phyloP scores from a whole-genome alignment of 2,329 filamentous ascomycete species.

The Fusarium graminum region DNA sequence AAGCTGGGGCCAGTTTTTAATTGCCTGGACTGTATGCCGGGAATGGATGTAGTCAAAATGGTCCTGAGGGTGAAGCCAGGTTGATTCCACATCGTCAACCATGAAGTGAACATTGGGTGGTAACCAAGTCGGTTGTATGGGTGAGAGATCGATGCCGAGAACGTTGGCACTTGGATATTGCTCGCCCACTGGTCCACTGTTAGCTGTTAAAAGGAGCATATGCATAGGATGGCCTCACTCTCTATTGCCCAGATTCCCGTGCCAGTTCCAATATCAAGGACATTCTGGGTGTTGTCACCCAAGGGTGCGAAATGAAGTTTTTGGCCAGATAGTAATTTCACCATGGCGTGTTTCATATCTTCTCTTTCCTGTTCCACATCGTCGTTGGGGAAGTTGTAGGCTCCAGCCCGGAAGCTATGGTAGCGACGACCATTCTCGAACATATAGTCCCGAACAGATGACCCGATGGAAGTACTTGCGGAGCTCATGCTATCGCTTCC shows the following conservation, averaged over 20 bases:
- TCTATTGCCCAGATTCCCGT: conserved; percentile 72
- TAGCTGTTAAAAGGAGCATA: conserved; percentile 9
- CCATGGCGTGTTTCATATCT: conserved; percentile 68
- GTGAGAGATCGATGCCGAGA: conserved; percentile 61
- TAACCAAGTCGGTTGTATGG: conserved; percentile 65
- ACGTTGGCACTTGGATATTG: conserved; percentile 58
- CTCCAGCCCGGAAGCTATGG: conserved; percentile 66
- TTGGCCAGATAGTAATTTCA: conserved; percentile 62
- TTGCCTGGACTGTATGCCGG: conserved; percentile 68
- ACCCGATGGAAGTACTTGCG: conserved; percentile 56
- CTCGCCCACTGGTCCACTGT: conserved; percentile 59
- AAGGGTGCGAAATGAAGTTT: conserved; percentile 67
- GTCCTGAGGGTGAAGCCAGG: conserved; percentile 66
- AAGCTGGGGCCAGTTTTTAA: conserved; percentile 67
- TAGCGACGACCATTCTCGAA: conserved; percentile 71
- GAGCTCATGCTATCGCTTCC: conserved; percentile 55
- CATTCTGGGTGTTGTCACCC: conserved; percentile 60
- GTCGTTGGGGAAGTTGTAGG: conserved; percentile 71
- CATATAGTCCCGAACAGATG: conserved; percentile 63
- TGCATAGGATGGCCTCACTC: conserved; percentile 51
- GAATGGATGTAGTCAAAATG: conserved; percentile 73
- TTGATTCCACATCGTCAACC: conserved; percentile 69
- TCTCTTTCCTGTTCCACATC: conserved; percentile 70
- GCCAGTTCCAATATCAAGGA: conserved; percentile 70
- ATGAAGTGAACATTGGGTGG: conserved; percentile 69